Evolutionary conservation across 2,329 filamentous ascomycete species (phyloP), one percentile per base, ranked within the genome.

Genomic region (Bisporella sp.): DNA sequence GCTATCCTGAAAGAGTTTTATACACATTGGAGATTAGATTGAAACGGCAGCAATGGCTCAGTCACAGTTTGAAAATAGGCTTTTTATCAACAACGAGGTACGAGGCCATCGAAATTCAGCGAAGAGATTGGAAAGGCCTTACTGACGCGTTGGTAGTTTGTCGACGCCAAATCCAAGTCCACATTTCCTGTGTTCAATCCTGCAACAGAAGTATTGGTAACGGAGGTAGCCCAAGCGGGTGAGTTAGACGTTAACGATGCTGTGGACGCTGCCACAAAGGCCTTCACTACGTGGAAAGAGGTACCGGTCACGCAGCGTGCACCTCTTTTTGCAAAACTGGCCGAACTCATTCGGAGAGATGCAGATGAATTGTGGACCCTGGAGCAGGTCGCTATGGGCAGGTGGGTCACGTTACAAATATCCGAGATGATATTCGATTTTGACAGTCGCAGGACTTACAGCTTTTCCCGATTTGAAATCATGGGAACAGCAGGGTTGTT

Each of bases 151-250:
- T n/a, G n/a, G n/a, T n/a, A n/a, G n/a, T n/a, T n/a, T n/a, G n/a
- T n/a, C n/a, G n/a, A n/a, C n/a, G n/a, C n/a, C n/a, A n/a, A n/a
- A n/a, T n/a, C n/a, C n/a, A n/a, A n/a, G n/a, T n/a, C n/a, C n/a
- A n/a, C n/a, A 57, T 76, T 89, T 51, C 69, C 74, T 8, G 76
- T 77, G n/a, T 76, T 87, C 59, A 87, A 87, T 63, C 85, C 86
- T 45, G 76, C 76, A 32, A 50, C 42, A 8, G 43, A 50, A 5
- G 11, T 46, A 29, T 12, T 41, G 52, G 88, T 89, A 52, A 74
- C 75, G 49, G 78, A 81, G 2, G 84, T 90, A 42, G 78, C 83
- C 59, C 82, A 84, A n/a, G 85, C 83, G 4, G 75, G 75, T 1
- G 67, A 39, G 13, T 3, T 48, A 48, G 45, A 49, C 46, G 44